A percentile compares a stretch with the other conserved stretches of the same genome.
These are phyloP conservation scores for Backusella tarrabulga DNA, from an alignment of 192 early-diverging fungal genomes.

Conservation along the genomic window DNA sequence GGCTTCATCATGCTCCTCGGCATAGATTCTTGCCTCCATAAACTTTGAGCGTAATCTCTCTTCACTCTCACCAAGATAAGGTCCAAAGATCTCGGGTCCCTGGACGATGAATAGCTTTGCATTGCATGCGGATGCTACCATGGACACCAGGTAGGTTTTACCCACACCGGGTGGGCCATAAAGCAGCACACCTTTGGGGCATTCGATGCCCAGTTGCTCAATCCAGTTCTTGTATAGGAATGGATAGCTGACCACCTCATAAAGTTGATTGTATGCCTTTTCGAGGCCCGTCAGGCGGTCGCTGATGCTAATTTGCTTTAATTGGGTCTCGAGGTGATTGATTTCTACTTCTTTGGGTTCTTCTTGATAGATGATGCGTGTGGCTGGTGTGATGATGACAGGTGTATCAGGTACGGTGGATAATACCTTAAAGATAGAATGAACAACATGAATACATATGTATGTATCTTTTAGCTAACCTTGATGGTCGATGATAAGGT, in stretches of 20 bases:
- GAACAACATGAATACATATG: not conserved
- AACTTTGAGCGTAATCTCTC: constrained; percentile 71
- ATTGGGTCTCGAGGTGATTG: not conserved
- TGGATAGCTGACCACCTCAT: constrained; percentile 80
- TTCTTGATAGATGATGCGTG: constrained; percentile 6
- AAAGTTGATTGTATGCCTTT: constrained; percentile 65
- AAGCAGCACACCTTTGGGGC: constrained; percentile 83
- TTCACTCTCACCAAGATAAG: constrained; percentile 89
- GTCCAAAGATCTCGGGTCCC: constrained; percentile 82
- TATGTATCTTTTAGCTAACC: not conserved
- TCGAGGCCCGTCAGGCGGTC: constrained; percentile 64
- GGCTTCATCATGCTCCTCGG: constrained; percentile 30
- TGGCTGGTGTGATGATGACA: constrained; percentile 2
- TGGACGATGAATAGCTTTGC: constrained; percentile 76
- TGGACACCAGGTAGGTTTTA: constrained; percentile 84
- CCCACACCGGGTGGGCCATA: constrained; percentile 96
- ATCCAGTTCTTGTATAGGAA: constrained; percentile 64
- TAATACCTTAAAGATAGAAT: not conserved
- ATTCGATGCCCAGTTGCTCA: constrained; percentile 66
- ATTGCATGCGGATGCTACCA: constrained; percentile 59
- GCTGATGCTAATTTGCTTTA: not conserved
- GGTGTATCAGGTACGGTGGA: constrained; percentile 7
- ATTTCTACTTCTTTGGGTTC: not conserved
- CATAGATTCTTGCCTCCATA: constrained; percentile 50
- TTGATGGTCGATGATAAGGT: not conserved